These are phyloP conservation scores for Rhizoctonia solani DNA, from an alignment of 1,284 basidiomycete genomes.

Conservation along the genomic window DNA sequence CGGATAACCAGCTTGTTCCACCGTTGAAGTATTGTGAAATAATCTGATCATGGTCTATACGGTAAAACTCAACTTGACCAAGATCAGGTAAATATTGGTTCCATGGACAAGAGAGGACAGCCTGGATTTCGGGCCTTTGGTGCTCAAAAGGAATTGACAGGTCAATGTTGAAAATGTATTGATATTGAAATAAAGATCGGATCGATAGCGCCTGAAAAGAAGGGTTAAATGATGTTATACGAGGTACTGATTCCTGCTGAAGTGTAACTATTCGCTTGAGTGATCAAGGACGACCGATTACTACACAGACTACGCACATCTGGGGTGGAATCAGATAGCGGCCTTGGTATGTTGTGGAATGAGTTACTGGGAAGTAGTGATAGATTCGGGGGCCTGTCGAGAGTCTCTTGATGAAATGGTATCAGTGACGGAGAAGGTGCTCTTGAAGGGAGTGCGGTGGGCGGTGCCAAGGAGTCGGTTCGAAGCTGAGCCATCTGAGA, in stretches of 20 bases:
- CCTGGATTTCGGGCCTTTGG: neutral
- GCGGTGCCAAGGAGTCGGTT: neutral
- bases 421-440: neutral
- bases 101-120: conserved; percentile 10
- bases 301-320: too few relatives aligned
- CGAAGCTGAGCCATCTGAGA: conserved; percentile 6
- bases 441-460: neutral
- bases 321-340: too few relatives aligned
- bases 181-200: neutral
- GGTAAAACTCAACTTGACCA: conserved; percentile 25
- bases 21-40: conserved; percentile 64
- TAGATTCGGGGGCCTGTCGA: too few relatives aligned
- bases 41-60: conserved; percentile 43
- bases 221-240: neutral
- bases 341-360: too few relatives aligned
- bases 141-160: neutral
- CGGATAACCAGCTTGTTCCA: conserved; percentile 61
- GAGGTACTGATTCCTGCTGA: too few relatives aligned
- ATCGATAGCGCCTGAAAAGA: neutral
- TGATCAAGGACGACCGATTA: too few relatives aligned
- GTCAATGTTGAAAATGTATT: conserved; percentile 27
- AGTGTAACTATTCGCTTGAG: too few relatives aligned
- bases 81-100: conserved; percentile 2
- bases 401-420: too few relatives aligned
- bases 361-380: too few relatives aligned